Conservation (phyloP, 805 yeast species). For the Metschnikowia vanudenii region DNA sequence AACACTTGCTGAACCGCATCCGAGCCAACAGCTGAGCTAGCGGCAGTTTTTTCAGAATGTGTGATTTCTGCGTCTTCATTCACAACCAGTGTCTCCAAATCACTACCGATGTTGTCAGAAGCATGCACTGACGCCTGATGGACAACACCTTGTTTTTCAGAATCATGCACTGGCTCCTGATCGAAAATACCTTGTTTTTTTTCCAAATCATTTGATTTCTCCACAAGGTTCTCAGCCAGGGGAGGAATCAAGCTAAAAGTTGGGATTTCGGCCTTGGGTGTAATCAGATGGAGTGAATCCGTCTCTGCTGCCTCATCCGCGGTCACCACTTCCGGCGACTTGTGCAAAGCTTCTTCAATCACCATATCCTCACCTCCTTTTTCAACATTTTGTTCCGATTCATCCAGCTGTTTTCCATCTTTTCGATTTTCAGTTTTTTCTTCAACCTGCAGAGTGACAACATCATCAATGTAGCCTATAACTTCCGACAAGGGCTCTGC, state of each 20-base stretch:
- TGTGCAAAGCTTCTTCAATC: background rate
- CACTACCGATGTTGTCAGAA: background rate
- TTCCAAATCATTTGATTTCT: too few relatives aligned
- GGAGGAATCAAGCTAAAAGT: constrained; percentile 6
- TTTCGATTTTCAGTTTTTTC: too few relatives aligned
- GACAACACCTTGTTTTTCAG: background rate
- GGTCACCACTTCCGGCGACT: background rate
- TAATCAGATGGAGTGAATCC: background rate
- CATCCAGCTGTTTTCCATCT: too few relatives aligned
- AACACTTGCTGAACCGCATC: background rate
- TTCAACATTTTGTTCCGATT: too few relatives aligned
- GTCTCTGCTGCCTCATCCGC: background rate
- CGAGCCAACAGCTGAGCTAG: too few relatives aligned
- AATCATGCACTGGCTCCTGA: background rate
- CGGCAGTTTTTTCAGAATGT: too few relatives aligned
- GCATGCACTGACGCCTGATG: background rate
- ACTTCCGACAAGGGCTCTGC: constrained; percentile 1
- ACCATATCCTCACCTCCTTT: too few relatives aligned
- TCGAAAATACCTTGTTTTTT: too few relatives aligned
- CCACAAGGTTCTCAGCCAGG: constrained; percentile 8
- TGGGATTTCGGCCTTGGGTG: background rate
- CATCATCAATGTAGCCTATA: background rate
- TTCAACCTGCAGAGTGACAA: background rate
- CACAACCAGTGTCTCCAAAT: background rate
- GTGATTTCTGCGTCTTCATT: background rate